Conservation (phyloP, 768 basidiomycete species). For the Mrakia hoshinonis region DNA sequence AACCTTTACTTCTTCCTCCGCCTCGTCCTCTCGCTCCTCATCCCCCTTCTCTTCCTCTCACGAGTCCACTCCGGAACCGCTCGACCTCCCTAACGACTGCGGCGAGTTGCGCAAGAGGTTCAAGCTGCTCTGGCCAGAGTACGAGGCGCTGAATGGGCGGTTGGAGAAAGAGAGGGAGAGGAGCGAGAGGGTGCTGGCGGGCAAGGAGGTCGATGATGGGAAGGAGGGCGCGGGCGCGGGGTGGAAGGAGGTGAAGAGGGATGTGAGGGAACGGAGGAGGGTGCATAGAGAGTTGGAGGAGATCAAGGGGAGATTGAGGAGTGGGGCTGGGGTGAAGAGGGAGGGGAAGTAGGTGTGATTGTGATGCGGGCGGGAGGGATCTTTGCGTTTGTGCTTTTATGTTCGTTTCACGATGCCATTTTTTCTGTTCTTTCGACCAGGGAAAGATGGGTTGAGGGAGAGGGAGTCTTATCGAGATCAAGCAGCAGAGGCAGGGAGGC, state of each 20-base stretch:
- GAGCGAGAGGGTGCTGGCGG: background rate
- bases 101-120: background rate
- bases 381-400: too few relatives aligned
- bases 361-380: too few relatives aligned
- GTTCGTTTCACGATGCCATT: too few relatives aligned
- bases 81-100: background rate
- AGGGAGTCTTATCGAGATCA: too few relatives aligned
- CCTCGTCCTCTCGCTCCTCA: background rate
- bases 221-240: background rate
- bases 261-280: constrained; percentile 3
- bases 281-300: constrained; percentile 19
- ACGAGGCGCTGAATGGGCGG: background rate
- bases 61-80: background rate
- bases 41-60: background rate
- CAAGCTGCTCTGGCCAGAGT: constrained; percentile 21
- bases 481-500: too few relatives aligned
- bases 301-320: constrained; percentile 5
- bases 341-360: too few relatives aligned
- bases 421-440: too few relatives aligned
- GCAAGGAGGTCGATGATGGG: background rate
- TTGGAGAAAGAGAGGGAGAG: constrained; percentile 12
- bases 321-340: background rate
- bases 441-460: too few relatives aligned
- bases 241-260: constrained; percentile 15
- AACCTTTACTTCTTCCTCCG: constrained; percentile 14